Percentiles rank a stretch among this genome's conserved stretches.
phyloP scores from a whole-genome alignment of 305 asterid species.

The Fraxinus platypoda region DNA sequence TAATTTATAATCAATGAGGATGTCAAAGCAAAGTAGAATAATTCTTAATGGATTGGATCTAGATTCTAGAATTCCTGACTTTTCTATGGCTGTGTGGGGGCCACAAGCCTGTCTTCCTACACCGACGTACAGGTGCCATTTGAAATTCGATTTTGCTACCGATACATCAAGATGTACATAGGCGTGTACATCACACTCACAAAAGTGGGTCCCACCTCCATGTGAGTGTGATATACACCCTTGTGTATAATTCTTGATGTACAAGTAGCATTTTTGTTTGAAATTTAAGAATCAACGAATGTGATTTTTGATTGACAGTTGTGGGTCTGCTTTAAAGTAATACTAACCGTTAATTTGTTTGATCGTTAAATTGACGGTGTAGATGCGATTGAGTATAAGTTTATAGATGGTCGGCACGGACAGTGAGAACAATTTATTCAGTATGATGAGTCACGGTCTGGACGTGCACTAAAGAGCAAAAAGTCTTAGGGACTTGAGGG shows the following conservation, averaged over 20 bases:
- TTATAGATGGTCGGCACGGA: not conserved
- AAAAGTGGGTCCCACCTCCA: too few relatives aligned
- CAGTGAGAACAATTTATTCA: not conserved
- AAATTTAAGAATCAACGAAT: not conserved
- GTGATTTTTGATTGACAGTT: not conserved
- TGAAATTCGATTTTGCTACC: too few relatives aligned
- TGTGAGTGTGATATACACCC: too few relatives aligned
- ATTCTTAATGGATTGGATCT: too few relatives aligned
- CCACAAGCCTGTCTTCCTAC: not conserved
- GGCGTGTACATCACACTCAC: too few relatives aligned
- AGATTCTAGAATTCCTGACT: not conserved
- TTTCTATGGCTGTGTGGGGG: not conserved
- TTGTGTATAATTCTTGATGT: too few relatives aligned
- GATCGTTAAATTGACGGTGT: not conserved
- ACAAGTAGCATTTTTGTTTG: too few relatives aligned
- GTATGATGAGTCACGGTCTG: not conserved
- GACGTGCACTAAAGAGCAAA: not conserved
- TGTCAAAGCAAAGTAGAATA: too few relatives aligned
- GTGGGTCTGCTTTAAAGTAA: not conserved
- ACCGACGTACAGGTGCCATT: not conserved
- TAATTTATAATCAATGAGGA: not conserved
- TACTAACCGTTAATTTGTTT: not conserved
- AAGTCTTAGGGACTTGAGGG: not conserved
- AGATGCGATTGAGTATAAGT: not conserved
- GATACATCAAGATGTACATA: too few relatives aligned